These are phyloP conservation scores for Cadophora sp. DNA, from an alignment of 2,329 filamentous ascomycete species.

Conservation along the genomic window DNA sequence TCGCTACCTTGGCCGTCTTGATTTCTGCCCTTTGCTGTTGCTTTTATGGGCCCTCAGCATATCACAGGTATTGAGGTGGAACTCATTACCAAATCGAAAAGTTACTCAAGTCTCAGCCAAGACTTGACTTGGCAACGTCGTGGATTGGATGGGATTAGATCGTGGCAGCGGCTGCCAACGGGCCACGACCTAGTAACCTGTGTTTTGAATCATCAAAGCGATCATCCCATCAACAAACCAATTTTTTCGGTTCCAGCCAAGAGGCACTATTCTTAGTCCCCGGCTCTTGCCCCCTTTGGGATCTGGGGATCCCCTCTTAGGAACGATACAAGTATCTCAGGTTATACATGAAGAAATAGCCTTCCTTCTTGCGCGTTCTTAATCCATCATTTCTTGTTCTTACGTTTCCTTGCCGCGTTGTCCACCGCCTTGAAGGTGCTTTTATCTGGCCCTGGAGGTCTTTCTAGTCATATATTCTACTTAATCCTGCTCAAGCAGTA, in stretches of 20 bases:
- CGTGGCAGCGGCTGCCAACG: not conserved
- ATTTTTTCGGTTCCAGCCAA: constrained; percentile 1
- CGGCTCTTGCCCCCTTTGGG: not conserved
- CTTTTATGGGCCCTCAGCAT: not conserved
- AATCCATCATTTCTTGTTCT: not conserved
- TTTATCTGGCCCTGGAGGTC: not conserved
- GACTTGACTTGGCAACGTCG: not conserved
- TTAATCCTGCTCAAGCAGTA: constrained; percentile 1
- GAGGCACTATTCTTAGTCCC: constrained; percentile 5
- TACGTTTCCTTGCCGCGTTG: not conserved
- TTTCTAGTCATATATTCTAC: not conserved
- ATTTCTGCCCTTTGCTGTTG: not conserved
- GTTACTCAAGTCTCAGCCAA: constrained; percentile 5
- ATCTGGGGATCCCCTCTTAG: not conserved
- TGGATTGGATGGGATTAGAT: constrained; percentile 1
- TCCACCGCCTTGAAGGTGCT: not conserved
- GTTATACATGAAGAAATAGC: not conserved
- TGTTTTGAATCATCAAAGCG: constrained; percentile 2
- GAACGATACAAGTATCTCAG: not conserved
- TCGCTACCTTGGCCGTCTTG: not conserved
- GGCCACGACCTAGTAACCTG: not conserved
- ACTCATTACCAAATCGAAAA: constrained; percentile 10
- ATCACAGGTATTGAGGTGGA: not conserved
- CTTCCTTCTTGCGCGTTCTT: not conserved
- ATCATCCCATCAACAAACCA: constrained; percentile 6